Evolutionary conservation across 2,329 filamentous ascomycete species (phyloP), one percentile per base, ranked within the genome.

Genomic region (Lasiodiplodia sp.): DNA sequence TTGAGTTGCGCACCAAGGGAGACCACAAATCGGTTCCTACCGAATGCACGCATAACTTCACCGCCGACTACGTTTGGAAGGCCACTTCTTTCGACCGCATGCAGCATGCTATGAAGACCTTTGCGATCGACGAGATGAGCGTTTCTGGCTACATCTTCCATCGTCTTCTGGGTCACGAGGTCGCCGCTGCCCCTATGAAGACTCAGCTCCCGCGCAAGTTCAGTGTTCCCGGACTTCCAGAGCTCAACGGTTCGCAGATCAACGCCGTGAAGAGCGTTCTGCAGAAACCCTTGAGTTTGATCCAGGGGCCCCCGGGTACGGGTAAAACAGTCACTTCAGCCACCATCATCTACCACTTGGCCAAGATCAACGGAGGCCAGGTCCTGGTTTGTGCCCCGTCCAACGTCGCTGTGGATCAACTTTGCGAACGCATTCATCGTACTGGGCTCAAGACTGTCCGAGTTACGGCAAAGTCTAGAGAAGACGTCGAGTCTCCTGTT

Each of bases 61-160:
- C 94, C 18, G 96, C 95, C 72, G 96, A 99, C 79, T 99, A 99
- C 77, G 96, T 99, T 68, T 99, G 96, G 96, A 99, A 99, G 79
- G 96, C 96, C 16, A 99, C 96, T 0, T 98, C 95, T 0, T 99
- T 99, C 78, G 96, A 99, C 77, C 94, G 96, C 71, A 99, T 99
- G 96, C 96, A 99, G 80, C 89, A 94, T 72, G 96, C 96, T 67
- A 98, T 99, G 95, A 98, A 97, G 86, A 98, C 93, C 0, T 99
- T 99, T 78, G 96, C 96, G 6, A 90, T 98, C 55, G 95, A 99
- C 74, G 96, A 99, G 80, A 92, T 97, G 91, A 97, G 94, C 76
- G 95, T 99, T 53, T 98, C 96, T 25, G 96, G 96, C 47, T 99
- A 97, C 82, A 97, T 99, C 72, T 99, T 98, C 84, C 96, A 99